Evolutionary conservation across 2,329 filamentous ascomycete species (phyloP), one percentile per base, ranked within the genome.

Genomic region (Trichoderma arundinaceum): DNA sequence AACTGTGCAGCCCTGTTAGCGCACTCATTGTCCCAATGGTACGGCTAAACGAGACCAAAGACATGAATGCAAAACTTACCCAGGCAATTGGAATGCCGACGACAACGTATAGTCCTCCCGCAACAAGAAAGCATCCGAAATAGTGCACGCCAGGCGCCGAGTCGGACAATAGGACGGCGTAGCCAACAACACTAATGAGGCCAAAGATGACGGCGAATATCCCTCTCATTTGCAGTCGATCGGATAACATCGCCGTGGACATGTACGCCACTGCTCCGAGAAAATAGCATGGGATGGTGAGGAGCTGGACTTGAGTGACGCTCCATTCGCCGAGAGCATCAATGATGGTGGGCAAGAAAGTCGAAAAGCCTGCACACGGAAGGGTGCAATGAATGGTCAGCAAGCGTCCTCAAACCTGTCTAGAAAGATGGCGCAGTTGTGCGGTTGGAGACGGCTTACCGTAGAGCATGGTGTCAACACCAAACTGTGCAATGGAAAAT

Each of bases 311-410:
- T 72, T 91, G 82, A 0, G 90, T 85, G 0, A 81, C 80, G 0
- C 85, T 82, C 81, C 90, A 92, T 10, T 71, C 67, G 3, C 90
- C 88, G 59, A 94, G 84, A 4, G 84, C 87, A 48, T 86, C 81
- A 74, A 94, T 92, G 69, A 94, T 94, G 4, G 90, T 92, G 0
- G 91, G 91, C 51, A 94, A 78, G 73, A 94, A 94, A 0, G 90
- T 92, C 57, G 87, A 90, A 75, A 88, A 93, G 4, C 90, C 90
- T 83, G 28, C 7, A 33, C 3, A 43, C 2, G 3, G 22, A 15
- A 7, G 7, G 33, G 35, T 10, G 10, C 7, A 6, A 49, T 22
- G 3, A 44, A 15, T 17, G 7, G 13, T 61, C 12, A 46, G 28
- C 8, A 17, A 52, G 13, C 4, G 10, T 3, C 4, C 6, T 12